Base-by-base conservation (phyloP, 2,329 filamentous ascomycete species). In the Pseudovirgaria hyperparasitica region DNA sequence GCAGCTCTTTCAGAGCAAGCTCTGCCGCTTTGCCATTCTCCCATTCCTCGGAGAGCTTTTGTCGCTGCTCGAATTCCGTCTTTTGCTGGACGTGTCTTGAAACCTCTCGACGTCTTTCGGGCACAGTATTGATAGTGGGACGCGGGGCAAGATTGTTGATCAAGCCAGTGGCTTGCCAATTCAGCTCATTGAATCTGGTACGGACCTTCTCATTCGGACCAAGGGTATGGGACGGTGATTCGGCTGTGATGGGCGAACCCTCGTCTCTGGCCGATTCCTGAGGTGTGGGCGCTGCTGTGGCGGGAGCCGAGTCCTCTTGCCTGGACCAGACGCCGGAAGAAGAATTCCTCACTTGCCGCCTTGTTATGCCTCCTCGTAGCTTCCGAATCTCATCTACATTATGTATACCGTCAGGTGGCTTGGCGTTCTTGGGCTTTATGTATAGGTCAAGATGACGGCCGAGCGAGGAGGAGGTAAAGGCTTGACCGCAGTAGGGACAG, bases 361-460 rank as follows among this genome's bases (percentile, higher is more conserved):
- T 68, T 15, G 87, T 96, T 52, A 96, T 92, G 34, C 73, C 70
- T 23, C 82, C 82, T 28, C 87, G 73, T 44, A 92, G 62, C 54
- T 79, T 82, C 40, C 72, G 70, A 44, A 96, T 96, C 53, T 82
- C 82, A 6, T 87, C 82, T 32, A 94, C 82, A 58, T 92, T 68
- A 55, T 96, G 87, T 23, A 93, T 60, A 26, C 86, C 86, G 56
- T 96, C 87, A 5, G 79, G 62, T 2, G 76, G 68, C 54, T 86
- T 90, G 2, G 87, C 84, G 52, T 94, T 94, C 60, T 85, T 92
- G 32, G 85, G 78, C 48, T 85, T 86, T 45, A 94, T 86, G 54
- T 92, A 94, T 20, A 93, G 71, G 52, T 96, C 87, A 39, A 94
- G 75, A 56, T 96, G 87, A 23, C 87, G 78, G 26, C 87, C 87